These are phyloP conservation scores for Adansonia rubrostipa DNA, from an alignment of 441 rosid genomes.

Conservation along the genomic window DNA sequence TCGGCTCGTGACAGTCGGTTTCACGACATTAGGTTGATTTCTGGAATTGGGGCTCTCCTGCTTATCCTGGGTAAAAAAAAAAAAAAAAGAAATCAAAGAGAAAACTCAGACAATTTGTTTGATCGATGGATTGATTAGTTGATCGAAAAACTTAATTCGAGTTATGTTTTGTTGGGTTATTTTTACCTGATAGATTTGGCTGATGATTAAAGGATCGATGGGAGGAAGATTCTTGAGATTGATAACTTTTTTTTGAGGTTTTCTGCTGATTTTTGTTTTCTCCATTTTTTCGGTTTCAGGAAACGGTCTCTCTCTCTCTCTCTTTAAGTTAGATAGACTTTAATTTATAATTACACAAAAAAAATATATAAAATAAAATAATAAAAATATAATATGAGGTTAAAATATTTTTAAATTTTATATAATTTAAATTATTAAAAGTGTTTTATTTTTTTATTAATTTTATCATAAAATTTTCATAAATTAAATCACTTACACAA, in stretches of 20 bases:
- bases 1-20: too few species aligned
- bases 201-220: constrained; percentile 20
- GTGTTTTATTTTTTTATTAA: too few species aligned
- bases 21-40: neutral
- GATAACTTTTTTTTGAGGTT: neutral
- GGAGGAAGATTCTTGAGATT: constrained; percentile 41
- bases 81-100: neutral
- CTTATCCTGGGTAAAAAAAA: constrained; percentile 8
- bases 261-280: neutral
- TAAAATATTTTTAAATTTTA: too few species aligned
- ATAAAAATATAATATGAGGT: too few species aligned
- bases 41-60: constrained; percentile 13
- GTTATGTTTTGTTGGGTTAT: neutral
- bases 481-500: too few species aligned
- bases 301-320: too few species aligned
- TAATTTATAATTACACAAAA: too few species aligned
- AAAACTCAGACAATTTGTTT: neutral
- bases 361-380: too few species aligned
- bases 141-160: neutral
- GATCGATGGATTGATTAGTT: neutral
- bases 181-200: constrained; percentile 21
- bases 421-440: too few species aligned
- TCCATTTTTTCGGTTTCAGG: neutral
- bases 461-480: too few species aligned
- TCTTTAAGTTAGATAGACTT: too few species aligned